Base-by-base conservation (phyloP, 2,329 filamentous ascomycete species). In the Colletotrichum lupini region DNA sequence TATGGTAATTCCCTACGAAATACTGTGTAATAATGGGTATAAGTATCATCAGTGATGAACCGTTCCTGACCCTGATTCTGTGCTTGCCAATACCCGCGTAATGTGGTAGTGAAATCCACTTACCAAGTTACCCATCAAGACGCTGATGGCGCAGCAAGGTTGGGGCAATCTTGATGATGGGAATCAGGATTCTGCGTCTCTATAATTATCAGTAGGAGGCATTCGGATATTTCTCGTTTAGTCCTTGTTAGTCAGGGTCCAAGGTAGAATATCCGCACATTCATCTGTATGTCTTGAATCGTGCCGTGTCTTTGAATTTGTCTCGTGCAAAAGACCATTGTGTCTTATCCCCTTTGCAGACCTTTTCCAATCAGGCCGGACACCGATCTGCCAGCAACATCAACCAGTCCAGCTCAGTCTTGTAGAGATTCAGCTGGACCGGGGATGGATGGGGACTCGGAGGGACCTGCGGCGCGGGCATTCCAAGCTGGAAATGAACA, bases 81-180 rank as follows among this genome's bases (percentile, higher is more conserved):
- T 52, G 30, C 28, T 11, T 53, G 46, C 60, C 46, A 61, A 63
- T 63, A 63, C 53, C 56, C 37, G 37, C 56, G 28, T 19, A 57
- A 37, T 56, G 57, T 62, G 37, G 64, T 58, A 68, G 64, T 52
- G 35, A 71, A 49, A 19, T 42, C 63, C 56, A 67, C 55, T 56
- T 49, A 59, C 55, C 53, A 6, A 60, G 37, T 46, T 35, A 59
- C 55, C 53, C 8, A 46, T 53, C 37, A 52, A 55, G 56, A 52
- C 37, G 28, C 42, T 53, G 35, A 66, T 57, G 46, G 52, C 42
- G 42, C 24, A 35, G 60, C 4, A 35, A 46, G 46, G 52, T 55
- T 53, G 28, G 30, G 55, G 22, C 37, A 37, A 24, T 49, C 24
- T 42, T 32, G 37, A 70, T 32, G 52, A 70, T 60, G 62, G 42